These are phyloP conservation scores for Alternaria sp. DNA, from an alignment of 2,329 filamentous ascomycete genomes.

Conservation along the genomic window DNA sequence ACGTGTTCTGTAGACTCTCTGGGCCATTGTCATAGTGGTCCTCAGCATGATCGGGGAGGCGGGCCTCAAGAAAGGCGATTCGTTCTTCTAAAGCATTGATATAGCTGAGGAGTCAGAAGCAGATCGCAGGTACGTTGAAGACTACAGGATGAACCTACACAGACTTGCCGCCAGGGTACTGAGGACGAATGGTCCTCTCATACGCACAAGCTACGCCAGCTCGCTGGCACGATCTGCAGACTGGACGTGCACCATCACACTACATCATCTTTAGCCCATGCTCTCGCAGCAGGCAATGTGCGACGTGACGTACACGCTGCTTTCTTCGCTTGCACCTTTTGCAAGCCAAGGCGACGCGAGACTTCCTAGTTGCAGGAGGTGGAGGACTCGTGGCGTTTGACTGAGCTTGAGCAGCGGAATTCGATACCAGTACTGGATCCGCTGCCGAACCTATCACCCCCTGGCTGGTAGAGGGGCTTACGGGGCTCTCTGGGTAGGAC, in stretches of 20 bases:
- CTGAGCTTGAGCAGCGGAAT: conserved; percentile 15
- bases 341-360: conserved; percentile 36
- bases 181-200: conserved; percentile 35
- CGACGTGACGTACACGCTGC: conserved; percentile 31
- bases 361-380: conserved; percentile 20
- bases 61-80: conserved; percentile 38
- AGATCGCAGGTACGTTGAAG: background rate
- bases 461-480: conserved; percentile 8
- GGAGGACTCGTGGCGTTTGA: conserved; percentile 10
- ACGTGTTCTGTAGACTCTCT: background rate
- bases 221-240: conserved; percentile 32
- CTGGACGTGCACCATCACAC: conserved; percentile 36
- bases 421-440: conserved; percentile 2
- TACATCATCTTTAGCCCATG: conserved; percentile 14
- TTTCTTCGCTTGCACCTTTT: conserved; percentile 40
- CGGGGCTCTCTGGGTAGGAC: conserved; percentile 4
- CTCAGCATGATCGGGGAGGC: conserved; percentile 35
- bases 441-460: background rate
- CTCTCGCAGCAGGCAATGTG: background rate
- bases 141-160: conserved; percentile 22
- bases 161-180: conserved; percentile 40
- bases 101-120: conserved; percentile 20
- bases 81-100: conserved; percentile 40
- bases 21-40: conserved; percentile 31
- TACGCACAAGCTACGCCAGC: conserved; percentile 34